Conservation (phyloP, 2,329 filamentous ascomycete genomes). For the Elsinoe arachidis region DNA sequence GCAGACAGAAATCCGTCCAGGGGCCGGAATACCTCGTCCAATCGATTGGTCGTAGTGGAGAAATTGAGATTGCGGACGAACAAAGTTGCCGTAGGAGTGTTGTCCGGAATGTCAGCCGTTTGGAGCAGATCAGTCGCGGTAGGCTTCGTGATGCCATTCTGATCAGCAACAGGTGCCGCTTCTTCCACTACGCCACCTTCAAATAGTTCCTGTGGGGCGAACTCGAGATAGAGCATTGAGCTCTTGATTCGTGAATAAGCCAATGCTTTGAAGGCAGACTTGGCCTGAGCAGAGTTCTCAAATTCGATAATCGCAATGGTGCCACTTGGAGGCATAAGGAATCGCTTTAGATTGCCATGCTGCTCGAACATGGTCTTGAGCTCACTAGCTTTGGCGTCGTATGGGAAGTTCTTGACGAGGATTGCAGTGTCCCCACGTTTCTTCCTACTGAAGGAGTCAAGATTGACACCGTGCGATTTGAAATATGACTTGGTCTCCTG, state of each 20-base stretch:
- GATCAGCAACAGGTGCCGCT: constrained; percentile 20
- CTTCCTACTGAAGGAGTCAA: constrained; percentile 80
- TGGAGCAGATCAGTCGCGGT: constrained; percentile 62
- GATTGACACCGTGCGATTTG: constrained; percentile 73
- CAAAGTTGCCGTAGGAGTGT: constrained; percentile 55
- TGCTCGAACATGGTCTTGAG: constrained; percentile 74
- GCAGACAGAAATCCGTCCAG: constrained; percentile 85
- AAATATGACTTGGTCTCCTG: constrained; percentile 96
- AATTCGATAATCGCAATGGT: constrained; percentile 94
- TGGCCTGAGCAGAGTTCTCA: constrained; percentile 66
- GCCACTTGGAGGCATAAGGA: constrained; percentile 86
- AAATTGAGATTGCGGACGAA: constrained; percentile 96
- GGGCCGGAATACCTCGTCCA: constrained; percentile 69
- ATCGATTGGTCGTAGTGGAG: constrained; percentile 65
- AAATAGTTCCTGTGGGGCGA: constrained; percentile 80
- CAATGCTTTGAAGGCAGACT: constrained; percentile 72
- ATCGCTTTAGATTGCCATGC: constrained; percentile 68
- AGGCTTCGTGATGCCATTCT: constrained; percentile 43
- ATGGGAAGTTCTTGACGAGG: constrained; percentile 89
- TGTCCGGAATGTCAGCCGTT: constrained; percentile 46
- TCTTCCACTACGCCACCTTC: constrained; percentile 22
- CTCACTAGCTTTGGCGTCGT: constrained; percentile 70
- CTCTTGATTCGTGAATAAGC: constrained; percentile 88
- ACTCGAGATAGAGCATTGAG: constrained; percentile 86
- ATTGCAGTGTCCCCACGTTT: constrained; percentile 81